Percentiles rank a stretch among this genome's conserved stretches.
phyloP scores from a whole-genome alignment of 257 asterid species.

The Nicotiana tabacum region DNA sequence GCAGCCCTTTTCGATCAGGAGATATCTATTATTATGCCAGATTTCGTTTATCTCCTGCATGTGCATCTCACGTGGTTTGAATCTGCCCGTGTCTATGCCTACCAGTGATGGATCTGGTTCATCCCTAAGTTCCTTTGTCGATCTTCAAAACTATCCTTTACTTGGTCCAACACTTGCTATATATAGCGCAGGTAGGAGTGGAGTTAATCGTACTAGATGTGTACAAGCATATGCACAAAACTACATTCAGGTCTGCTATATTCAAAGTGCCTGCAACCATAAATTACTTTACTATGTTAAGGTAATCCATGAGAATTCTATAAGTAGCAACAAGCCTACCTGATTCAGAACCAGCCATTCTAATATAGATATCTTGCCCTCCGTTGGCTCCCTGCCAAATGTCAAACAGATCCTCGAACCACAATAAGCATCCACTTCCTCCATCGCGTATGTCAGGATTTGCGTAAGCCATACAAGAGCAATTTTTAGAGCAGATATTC shows the following conservation, averaged over 20 bases:
- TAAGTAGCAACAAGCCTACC: not conserved
- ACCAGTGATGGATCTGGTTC: too few relatives aligned
- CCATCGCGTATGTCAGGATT: conserved; percentile 9
- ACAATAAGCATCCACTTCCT: conserved; percentile 32
- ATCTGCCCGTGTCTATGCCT: too few relatives aligned
- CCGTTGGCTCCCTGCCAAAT: conserved; percentile 1
- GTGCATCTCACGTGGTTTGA: too few relatives aligned
- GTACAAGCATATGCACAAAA: not conserved
- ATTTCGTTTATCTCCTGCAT: too few relatives aligned
- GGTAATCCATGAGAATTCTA: not conserved
- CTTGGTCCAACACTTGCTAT: not conserved
- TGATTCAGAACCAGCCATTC: conserved; percentile 23
- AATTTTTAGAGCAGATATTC: conserved; percentile 23
- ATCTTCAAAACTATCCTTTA: too few relatives aligned
- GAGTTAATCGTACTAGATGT: not conserved
- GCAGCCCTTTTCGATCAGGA: too few relatives aligned
- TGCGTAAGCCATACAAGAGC: conserved; percentile 35
- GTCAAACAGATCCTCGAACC: conserved; percentile 30
- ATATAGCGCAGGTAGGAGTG: not conserved
- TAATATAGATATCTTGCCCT: conserved; percentile 27
- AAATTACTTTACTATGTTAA: not conserved
- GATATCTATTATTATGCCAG: too few relatives aligned
- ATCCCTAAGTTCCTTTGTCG: too few relatives aligned
- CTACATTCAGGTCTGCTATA: too few relatives aligned
- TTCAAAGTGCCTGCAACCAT: too few relatives aligned